Conservation (phyloP, 345 rosid species). For the Euphorbia peplus region DNA sequence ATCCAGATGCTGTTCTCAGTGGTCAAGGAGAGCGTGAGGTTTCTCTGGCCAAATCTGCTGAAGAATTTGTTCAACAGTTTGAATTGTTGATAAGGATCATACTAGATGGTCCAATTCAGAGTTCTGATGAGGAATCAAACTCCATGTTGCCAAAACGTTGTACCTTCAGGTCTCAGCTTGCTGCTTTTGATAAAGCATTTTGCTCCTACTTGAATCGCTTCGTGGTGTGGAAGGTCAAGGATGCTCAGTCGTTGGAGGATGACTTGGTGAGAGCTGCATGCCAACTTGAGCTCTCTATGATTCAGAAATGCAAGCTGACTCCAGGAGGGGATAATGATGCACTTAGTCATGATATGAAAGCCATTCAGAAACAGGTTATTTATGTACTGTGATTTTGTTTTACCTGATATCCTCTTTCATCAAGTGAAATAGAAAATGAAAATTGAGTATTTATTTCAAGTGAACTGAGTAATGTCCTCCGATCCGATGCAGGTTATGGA, state of each 20-base stretch:
- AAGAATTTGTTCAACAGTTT: constrained; percentile 58
- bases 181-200: constrained; percentile 84
- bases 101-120: constrained; percentile 64
- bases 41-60: constrained; percentile 66
- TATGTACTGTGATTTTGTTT: not conserved
- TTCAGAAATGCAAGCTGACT: constrained; percentile 77
- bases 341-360: constrained; percentile 92
- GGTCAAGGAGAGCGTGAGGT: constrained; percentile 83
- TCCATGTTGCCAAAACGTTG: constrained; percentile 39
- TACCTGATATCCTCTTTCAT: not conserved
- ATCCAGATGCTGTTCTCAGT: constrained; percentile 95
- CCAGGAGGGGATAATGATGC: constrained; percentile 49
- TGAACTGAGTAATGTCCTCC: not conserved
- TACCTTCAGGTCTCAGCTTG: constrained; percentile 75
- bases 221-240: constrained; percentile 97
- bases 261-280: constrained; percentile 96
- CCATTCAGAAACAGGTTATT: constrained; percentile 80
- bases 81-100: constrained; percentile 69
- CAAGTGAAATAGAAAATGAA: not conserved
- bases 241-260: constrained; percentile 79
- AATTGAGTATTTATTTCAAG: not conserved
- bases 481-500: constrained; percentile 55
- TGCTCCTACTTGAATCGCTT: constrained; percentile 75
- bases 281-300: constrained; percentile 98
- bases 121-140: constrained; percentile 50